Conservation (phyloP, 176 grass and related monocot genomes). For the Chrysopogon serrulatus region DNA sequence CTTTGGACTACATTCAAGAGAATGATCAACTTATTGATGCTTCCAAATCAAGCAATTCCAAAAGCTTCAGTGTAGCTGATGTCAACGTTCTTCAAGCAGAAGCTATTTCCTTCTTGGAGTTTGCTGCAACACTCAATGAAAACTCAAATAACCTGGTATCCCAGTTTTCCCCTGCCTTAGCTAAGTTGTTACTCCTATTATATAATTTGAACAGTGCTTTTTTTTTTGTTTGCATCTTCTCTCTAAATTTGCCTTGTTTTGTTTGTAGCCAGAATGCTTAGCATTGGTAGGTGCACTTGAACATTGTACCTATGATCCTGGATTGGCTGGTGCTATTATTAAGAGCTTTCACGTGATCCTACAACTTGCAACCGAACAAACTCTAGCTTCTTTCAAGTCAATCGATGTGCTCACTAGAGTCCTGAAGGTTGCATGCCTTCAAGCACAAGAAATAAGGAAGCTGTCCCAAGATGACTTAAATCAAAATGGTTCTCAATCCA, state of each 20-base stretch:
- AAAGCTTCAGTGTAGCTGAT: constrained; percentile 35
- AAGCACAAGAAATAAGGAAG: constrained; percentile 73
- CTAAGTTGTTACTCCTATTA: constrained; percentile 10
- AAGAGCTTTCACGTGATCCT: constrained; percentile 88
- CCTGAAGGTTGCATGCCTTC: constrained; percentile 73
- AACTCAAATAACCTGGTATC: constrained; percentile 93
- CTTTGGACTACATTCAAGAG: constrained; percentile 37
- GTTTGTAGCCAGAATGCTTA: constrained; percentile 91
- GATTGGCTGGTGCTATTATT: constrained; percentile 62
- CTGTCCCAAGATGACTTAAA: constrained; percentile 29
- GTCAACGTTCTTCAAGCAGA: constrained; percentile 76
- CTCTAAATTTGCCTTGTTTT: constrained; percentile 27
- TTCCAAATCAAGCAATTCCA: constrained; percentile 14
- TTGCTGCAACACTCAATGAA: constrained; percentile 76
- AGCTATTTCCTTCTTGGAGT: constrained; percentile 99
- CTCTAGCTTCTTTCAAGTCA: constrained; percentile 70
- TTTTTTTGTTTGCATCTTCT: constrained; percentile 17
- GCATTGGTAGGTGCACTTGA: constrained; percentile 71
- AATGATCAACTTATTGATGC: constrained; percentile 29
- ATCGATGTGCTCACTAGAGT: constrained; percentile 67
- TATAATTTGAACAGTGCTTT: constrained; percentile 5
- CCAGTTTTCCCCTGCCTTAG: not conserved
- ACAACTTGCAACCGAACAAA: constrained; percentile 80
- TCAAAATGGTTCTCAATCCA: constrained; percentile 40
- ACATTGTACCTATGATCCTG: constrained; percentile 56